Evolutionary conservation across 192 early-diverging fungal species (phyloP), one percentile per base, ranked within the genome.

Genomic region (Mortierella alpina): DNA sequence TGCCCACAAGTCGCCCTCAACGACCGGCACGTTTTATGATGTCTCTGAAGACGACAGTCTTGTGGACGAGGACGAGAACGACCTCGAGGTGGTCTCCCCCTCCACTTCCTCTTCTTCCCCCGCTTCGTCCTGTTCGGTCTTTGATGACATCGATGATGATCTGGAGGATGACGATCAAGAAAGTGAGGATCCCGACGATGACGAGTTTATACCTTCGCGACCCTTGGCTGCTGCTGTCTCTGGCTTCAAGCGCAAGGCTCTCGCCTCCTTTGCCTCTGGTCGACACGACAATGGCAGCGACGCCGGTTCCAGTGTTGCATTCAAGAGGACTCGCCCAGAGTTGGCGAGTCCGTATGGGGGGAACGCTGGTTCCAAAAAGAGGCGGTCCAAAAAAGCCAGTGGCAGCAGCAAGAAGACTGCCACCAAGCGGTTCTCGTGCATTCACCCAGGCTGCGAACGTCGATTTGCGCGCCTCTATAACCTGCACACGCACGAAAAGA

Each of bases 381-480:
- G 48, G n/a, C 7, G 39, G 15, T 20, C 42, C 39, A 75, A 56
- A 6, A 39, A 13, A 31, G 69, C 57, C 42, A 60, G 58, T 39
- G 17, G 31, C 12, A 5, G 7, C 22, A 9, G 14, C 56, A 55
- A 44, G 13, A 56, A 31, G 12, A 42, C 40, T 13, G 22, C 66
- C 1, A n/a, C 39, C 63, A 88, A 82, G n/a, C 77, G 82, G 17
- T 89, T 84, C 60, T 41, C 59, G 5, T 93, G 91, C 52, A 48
- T 23, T 10, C 53, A 70, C 17, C 82, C 72, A 31, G 81, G 83
- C 9, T 93, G 92, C 59, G 58, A 62, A 14, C 76, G 84, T 61
- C 77, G 77, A 7, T 93, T 92, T 55, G 84, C 87, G 14, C 84
- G 92, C 11, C 85, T 87, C 49, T 92, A 85, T 59, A 93, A 93